Conservation (phyloP, 257 asterid genomes). For the Echium plantagineum region DNA sequence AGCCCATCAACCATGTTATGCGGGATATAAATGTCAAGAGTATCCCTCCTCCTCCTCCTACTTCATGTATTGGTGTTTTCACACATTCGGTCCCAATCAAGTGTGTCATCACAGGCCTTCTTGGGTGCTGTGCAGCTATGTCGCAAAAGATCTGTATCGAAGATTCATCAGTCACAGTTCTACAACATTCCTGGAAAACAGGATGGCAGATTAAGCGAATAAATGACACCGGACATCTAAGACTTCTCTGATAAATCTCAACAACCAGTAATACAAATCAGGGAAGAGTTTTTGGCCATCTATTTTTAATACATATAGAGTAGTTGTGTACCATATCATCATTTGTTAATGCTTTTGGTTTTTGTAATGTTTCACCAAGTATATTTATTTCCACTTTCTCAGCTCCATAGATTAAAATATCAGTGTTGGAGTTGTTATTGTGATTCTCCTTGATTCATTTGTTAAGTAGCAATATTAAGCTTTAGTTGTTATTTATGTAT, state of each 20-base stretch:
- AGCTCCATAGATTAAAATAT: slow-evolving; percentile 2
- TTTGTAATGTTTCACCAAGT: slow-evolving; percentile 12
- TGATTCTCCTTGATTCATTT: slow-evolving; percentile 28
- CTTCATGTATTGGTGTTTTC: slow-evolving; percentile 67
- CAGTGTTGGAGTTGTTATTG: slow-evolving; percentile 26
- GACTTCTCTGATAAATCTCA: slow-evolving; percentile 49
- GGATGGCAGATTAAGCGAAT: slow-evolving; percentile 94
- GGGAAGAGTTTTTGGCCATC: slow-evolving; percentile 2
- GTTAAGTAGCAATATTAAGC: slow-evolving; percentile 27
- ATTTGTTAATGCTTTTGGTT: slow-evolving; percentile 10
- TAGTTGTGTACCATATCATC: neutral
- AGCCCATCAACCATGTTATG: slow-evolving; percentile 29
- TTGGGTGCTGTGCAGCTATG: slow-evolving; percentile 73
- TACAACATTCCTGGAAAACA: slow-evolving; percentile 73
- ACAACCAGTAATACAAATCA: neutral
- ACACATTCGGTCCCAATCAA: slow-evolving; percentile 71
- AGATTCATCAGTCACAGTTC: slow-evolving; percentile 78
- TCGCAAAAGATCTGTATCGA: slow-evolving; percentile 68
- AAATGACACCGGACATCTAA: slow-evolving; percentile 85
- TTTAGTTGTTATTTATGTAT: too few relatives aligned
- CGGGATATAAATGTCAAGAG: slow-evolving; percentile 29
- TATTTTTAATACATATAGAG: slow-evolving; percentile 3
- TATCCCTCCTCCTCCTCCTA: slow-evolving; percentile 22
- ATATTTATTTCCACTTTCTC: too few relatives aligned
- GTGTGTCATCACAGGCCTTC: slow-evolving; percentile 73